Evolutionary conservation across 306 rosid species (phyloP).

Genomic region (Comarum palustre): DNA sequence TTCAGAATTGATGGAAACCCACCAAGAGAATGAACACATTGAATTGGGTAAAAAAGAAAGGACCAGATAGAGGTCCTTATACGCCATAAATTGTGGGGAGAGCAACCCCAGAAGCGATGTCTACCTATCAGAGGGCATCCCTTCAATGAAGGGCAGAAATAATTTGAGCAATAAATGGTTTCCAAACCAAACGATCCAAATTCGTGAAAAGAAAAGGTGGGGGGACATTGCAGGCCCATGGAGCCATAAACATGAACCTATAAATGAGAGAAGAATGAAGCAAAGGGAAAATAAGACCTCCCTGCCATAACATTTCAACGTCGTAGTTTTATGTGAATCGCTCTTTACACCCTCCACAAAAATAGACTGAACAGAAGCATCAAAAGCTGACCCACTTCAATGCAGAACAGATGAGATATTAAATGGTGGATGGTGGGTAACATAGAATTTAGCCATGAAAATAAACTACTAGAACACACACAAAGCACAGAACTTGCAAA

Average conservation of each 20-base stretch:
- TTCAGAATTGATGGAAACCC: slow-evolving; percentile 21
- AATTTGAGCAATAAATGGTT: slow-evolving; percentile 29
- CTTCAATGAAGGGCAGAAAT: slow-evolving; percentile 27
- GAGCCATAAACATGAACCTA: slow-evolving; percentile 36
- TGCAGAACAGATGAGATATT: slow-evolving; percentile 48
- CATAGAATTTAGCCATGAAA: slow-evolving; percentile 18
- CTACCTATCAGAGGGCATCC: slow-evolving; percentile 24
- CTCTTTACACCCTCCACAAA: slow-evolving; percentile 18
- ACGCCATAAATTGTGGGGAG: slow-evolving; percentile 42
- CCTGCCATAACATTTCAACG: not conserved
- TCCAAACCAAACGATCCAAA: slow-evolving; percentile 44
- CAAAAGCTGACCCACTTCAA: slow-evolving; percentile 43
- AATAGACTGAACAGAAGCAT: slow-evolving; percentile 29
- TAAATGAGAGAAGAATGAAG: slow-evolving; percentile 34
- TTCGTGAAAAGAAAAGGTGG: slow-evolving; percentile 29
- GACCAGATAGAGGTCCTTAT: slow-evolving; percentile 39
- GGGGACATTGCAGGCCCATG: slow-evolving; percentile 34
- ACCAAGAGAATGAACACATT: slow-evolving; percentile 38
- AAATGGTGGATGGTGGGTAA: slow-evolving; percentile 34
- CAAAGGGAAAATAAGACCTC: not conserved
- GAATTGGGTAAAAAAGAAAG: slow-evolving; percentile 22
- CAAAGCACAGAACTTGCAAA: slow-evolving; percentile 7
- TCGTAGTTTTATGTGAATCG: slow-evolving; percentile 29
- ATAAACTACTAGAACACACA: slow-evolving; percentile 8
- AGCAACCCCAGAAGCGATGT: slow-evolving; percentile 27